Percentiles rank a stretch among this genome's conserved stretches.
phyloP scores from a whole-genome alignment of 2,329 filamentous ascomycete species.

The Hirsutella thompsonii region DNA sequence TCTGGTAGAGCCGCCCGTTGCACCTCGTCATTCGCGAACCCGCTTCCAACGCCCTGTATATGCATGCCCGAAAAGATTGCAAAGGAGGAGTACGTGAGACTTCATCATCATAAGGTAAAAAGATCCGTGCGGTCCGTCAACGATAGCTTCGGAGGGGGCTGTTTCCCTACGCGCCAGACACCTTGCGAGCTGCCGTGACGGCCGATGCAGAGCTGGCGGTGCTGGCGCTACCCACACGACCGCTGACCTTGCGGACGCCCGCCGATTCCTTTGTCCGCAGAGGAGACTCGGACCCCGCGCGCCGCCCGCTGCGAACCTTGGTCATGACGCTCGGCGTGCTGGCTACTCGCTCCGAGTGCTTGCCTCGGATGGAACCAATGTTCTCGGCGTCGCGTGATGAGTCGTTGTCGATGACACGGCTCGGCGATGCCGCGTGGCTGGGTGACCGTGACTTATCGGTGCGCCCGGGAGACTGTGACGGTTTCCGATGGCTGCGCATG shows the following conservation, averaged over 20 bases:
- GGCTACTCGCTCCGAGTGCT: conserved; percentile 31
- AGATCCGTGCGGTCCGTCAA: neutral
- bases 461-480: conserved; percentile 47
- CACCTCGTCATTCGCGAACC: neutral
- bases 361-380: conserved; percentile 45
- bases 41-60: neutral
- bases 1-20: neutral
- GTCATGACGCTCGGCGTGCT: conserved; percentile 37
- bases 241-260: conserved; percentile 53
- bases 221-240: conserved; percentile 47
- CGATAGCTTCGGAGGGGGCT: conserved; percentile 9
- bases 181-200: conserved; percentile 36
- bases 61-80: neutral
- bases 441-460: conserved; percentile 55
- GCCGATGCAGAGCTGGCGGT: conserved; percentile 26
- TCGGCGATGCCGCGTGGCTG: conserved; percentile 47
- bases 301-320: conserved; percentile 53
- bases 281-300: conserved; percentile 32
- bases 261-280: conserved; percentile 36
- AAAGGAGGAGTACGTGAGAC: neutral
- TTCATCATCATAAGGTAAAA: conserved; percentile 1
- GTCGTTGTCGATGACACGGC: conserved; percentile 52
- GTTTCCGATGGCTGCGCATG: conserved; percentile 54
- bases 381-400: conserved; percentile 62
- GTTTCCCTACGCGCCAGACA: conserved; percentile 29